Percentiles rank a stretch among this genome's conserved stretches.
These are phyloP conservation scores for Pythium aristosporum DNA, from an alignment of 352 stramenopile species.

Conservation along the genomic window DNA sequence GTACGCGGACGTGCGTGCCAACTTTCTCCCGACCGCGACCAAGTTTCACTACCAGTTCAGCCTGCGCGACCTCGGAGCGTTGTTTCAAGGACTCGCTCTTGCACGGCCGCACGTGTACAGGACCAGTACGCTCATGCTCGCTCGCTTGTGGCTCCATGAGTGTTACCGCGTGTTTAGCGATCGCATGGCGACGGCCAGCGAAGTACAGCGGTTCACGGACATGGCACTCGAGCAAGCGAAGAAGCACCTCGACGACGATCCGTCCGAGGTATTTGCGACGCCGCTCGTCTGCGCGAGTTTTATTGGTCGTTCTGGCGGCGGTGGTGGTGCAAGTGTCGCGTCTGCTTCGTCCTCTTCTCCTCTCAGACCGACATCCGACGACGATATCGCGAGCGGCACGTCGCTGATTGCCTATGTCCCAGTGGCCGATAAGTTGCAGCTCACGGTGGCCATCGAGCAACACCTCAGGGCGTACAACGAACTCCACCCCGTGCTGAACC, in stretches of 20 bases:
- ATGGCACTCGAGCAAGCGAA: constrained; percentile 86
- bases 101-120: constrained; percentile 59
- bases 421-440: constrained; percentile 48
- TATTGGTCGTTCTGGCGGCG: constrained; percentile 16
- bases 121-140: constrained; percentile 61
- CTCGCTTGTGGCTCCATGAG: constrained; percentile 90
- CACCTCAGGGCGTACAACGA: constrained; percentile 91
- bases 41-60: constrained; percentile 95
- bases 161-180: constrained; percentile 91
- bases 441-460: constrained; percentile 53
- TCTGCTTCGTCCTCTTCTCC: no score
- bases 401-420: constrained; percentile 44
- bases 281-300: constrained; percentile 80
- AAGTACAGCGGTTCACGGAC: constrained; percentile 78
- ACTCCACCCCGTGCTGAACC: constrained; percentile 89
- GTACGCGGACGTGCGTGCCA: constrained; percentile 62
- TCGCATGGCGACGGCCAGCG: constrained; percentile 72
- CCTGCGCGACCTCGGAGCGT: constrained; percentile 82
- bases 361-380: neutral
- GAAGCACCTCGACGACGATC: constrained; percentile 85
- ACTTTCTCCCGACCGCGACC: constrained; percentile 87
- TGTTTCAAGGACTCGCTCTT: constrained; percentile 87
- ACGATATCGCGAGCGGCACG: neutral
- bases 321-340: no score
- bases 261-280: constrained; percentile 61